phyloP scores from a whole-genome alignment of 495 filamentous ascomycete genomes.

The Trichocladium uniseriatum region DNA sequence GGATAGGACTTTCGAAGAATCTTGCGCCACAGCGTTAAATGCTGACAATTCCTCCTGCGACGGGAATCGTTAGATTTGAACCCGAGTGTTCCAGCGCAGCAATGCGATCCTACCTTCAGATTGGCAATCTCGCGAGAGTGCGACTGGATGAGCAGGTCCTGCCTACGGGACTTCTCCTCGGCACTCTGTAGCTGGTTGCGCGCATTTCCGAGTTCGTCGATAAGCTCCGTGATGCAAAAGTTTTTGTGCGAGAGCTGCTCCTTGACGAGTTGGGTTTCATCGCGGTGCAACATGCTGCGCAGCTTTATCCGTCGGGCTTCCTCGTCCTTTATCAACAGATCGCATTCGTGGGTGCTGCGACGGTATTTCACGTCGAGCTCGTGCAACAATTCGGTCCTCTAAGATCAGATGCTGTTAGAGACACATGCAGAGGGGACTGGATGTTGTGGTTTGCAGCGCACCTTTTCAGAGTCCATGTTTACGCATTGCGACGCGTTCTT shows the following conservation, averaged over 20 bases:
- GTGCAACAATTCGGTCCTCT: constrained; percentile 33
- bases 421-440: not conserved
- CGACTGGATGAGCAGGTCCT: constrained; percentile 47
- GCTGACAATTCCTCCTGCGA: constrained; percentile 57
- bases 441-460: constrained; percentile 9
- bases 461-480: constrained; percentile 36
- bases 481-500: constrained; percentile 30
- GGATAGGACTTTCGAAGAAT: constrained; percentile 59
- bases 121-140: constrained; percentile 56
- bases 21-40: constrained; percentile 50
- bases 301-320: constrained; percentile 54
- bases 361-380: constrained; percentile 60
- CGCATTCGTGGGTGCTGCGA: constrained; percentile 44
- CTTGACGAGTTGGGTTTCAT: constrained; percentile 48
- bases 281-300: constrained; percentile 55
- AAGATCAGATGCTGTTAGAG: constrained; percentile 7
- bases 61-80: not conserved
- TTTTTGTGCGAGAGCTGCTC: constrained; percentile 38
- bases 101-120: constrained; percentile 47
- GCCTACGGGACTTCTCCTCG: constrained; percentile 44
- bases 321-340: constrained; percentile 59
- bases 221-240: constrained; percentile 50
- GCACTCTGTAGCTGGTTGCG: constrained; percentile 48
- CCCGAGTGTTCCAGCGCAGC: not conserved
- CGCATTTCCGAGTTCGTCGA: constrained; percentile 46